phyloP scores from a whole-genome alignment of 345 rosid species.

The Theobroma cacao region DNA sequence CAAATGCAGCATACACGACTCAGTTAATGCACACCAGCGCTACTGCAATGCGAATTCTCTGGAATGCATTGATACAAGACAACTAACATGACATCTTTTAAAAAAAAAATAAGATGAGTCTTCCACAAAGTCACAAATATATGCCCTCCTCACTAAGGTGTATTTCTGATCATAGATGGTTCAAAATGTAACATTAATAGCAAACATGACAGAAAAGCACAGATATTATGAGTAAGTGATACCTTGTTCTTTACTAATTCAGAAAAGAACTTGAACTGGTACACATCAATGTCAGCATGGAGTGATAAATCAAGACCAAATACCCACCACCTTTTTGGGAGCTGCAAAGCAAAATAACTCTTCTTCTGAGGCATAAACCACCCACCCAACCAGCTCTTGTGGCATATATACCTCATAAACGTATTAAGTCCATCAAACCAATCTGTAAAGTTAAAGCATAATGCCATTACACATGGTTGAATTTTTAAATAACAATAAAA shows the following conservation, averaged over 20 bases:
- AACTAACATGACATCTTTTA: background rate
- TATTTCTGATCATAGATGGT: background rate
- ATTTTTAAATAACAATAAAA: background rate
- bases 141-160: background rate
- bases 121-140: background rate
- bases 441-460: conserved; percentile 42
- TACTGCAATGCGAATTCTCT: background rate
- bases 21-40: background rate
- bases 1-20: background rate
- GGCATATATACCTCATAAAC: conserved; percentile 97
- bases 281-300: conserved; percentile 95
- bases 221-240: conserved; percentile 19
- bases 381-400: conserved; percentile 99
- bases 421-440: conserved; percentile 99
- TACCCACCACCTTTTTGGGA: conserved; percentile 95
- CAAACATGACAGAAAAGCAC: background rate
- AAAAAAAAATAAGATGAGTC: background rate
- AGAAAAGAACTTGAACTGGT: conserved; percentile 97
- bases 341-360: conserved; percentile 96
- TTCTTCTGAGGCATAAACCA: conserved; percentile 99
- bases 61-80: background rate
- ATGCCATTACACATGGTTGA: background rate
- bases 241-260: conserved; percentile 79
- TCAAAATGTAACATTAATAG: background rate
- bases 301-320: conserved; percentile 99